A percentile compares a stretch with the other conserved stretches of the same genome.
Conservation (phyloP, 345 rosid genomes). For the Dipteronia dyeriana region DNA sequence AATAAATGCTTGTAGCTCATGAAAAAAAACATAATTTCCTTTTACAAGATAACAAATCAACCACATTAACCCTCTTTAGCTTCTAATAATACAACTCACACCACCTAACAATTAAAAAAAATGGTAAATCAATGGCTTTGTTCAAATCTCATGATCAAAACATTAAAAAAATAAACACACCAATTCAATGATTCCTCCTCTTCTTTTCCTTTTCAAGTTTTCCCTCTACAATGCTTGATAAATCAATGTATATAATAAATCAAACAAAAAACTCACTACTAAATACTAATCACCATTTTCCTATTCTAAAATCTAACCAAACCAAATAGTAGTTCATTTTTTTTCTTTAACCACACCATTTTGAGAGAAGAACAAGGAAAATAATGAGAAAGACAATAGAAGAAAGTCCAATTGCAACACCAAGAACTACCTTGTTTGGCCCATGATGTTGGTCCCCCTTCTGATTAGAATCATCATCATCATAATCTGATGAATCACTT, state of each 20-base stretch:
- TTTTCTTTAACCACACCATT: slow-evolving; percentile 61
- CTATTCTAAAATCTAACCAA: slow-evolving; percentile 26
- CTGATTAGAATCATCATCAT: slow-evolving; percentile 36
- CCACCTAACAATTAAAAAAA: background rate
- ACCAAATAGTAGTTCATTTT: background rate
- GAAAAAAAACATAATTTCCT: slow-evolving; percentile 23
- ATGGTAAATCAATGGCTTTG: slow-evolving; percentile 23
- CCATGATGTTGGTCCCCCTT: slow-evolving; percentile 62
- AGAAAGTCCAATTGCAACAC: slow-evolving; percentile 81
- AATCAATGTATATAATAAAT: slow-evolving; percentile 28
- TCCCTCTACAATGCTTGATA: slow-evolving; percentile 18
- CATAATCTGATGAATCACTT: slow-evolving; percentile 55
- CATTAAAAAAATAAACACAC: slow-evolving; percentile 31
- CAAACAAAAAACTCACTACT: slow-evolving; percentile 27
- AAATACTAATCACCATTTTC: slow-evolving; percentile 27
- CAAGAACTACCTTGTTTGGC: slow-evolving; percentile 85
- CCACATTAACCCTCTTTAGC: slow-evolving; percentile 15
- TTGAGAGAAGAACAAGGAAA: slow-evolving; percentile 77
- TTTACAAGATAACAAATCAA: slow-evolving; percentile 6
- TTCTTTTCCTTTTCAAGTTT: slow-evolving; percentile 3
- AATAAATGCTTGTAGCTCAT: slow-evolving; percentile 29
- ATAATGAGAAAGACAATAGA: slow-evolving; percentile 83
- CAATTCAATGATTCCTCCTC: slow-evolving; percentile 23
- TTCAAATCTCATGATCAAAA: slow-evolving; percentile 22
- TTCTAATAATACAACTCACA: slow-evolving; percentile 24